Percentiles rank a stretch among this genome's conserved stretches.
These are phyloP conservation scores for Macrophomina phaseolina DNA, from an alignment of 2,329 filamentous ascomycete species.

Conservation along the genomic window DNA sequence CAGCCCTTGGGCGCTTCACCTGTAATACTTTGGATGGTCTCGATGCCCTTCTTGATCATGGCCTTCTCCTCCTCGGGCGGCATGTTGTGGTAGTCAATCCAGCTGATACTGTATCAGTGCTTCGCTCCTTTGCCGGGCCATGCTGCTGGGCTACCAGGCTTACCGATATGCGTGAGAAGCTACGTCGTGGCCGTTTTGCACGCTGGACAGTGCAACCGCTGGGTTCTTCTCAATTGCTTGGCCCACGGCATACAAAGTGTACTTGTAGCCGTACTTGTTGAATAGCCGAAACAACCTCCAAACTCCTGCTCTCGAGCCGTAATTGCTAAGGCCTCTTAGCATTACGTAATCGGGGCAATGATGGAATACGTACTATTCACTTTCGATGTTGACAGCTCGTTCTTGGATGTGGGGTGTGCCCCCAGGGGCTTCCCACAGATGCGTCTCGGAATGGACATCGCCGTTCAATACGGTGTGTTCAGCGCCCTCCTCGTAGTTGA, in stretches of 20 bases:
- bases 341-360: neutral
- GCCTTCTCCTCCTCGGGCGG: slow-evolving; percentile 54
- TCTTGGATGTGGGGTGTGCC: slow-evolving; percentile 47
- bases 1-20: slow-evolving; percentile 57
- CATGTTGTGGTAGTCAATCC: slow-evolving; percentile 58
- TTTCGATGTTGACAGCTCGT: slow-evolving; percentile 54
- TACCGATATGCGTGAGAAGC: slow-evolving; percentile 46
- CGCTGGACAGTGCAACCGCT: slow-evolving; percentile 53
- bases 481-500: slow-evolving; percentile 46
- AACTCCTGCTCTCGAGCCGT: slow-evolving; percentile 56
- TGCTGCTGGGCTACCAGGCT: neutral
- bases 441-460: slow-evolving; percentile 40
- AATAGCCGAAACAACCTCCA: slow-evolving; percentile 59
- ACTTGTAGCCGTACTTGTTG: slow-evolving; percentile 56
- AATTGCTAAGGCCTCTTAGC: slow-evolving; percentile 42
- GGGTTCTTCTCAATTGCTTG: slow-evolving; percentile 57
- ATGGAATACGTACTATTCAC: slow-evolving; percentile 45
- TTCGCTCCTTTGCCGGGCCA: neutral
- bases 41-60: slow-evolving; percentile 53
- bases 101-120: slow-evolving; percentile 37
- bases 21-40: slow-evolving; percentile 49
- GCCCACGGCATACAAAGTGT: slow-evolving; percentile 58
- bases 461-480: slow-evolving; percentile 42
- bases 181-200: slow-evolving; percentile 58
- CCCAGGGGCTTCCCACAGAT: slow-evolving; percentile 40